phyloP scores from a whole-genome alignment of 305 asterid species.

The Solanum hybrid region DNA sequence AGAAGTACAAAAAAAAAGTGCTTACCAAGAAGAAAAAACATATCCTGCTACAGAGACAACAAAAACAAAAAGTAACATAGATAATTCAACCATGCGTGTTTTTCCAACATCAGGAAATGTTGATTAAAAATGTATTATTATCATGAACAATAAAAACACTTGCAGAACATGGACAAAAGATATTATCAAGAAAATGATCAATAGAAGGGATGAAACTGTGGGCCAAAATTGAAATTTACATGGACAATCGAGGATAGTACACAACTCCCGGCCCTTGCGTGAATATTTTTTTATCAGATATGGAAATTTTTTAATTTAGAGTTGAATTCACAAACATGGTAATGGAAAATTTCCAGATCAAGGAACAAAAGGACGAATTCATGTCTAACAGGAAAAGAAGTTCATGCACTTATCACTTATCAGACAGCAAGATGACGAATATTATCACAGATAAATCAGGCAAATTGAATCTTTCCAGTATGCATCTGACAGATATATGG shows the following conservation, averaged over 20 bases:
- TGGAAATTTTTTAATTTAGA: not conserved
- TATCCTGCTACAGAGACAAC: not conserved
- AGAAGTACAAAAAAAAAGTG: not conserved
- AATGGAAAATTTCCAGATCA: not conserved
- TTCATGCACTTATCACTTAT: not conserved
- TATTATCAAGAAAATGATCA: not conserved
- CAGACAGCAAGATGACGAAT: not conserved
- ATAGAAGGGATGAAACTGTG: not conserved
- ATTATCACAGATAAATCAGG: not conserved
- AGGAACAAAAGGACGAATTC: not conserved
- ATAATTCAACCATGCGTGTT: not conserved
- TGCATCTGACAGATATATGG: not conserved
- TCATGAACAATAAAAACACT: not conserved
- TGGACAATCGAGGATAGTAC: not conserved
- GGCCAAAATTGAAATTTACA: not conserved
- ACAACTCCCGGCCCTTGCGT: not conserved
- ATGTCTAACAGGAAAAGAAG: not conserved
- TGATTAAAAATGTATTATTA: not conserved
- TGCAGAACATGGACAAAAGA: not conserved
- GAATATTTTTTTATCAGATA: not conserved
- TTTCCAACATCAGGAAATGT: not conserved
- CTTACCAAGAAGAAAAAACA: not conserved
- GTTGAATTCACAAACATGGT: not conserved
- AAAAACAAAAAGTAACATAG: not conserved
- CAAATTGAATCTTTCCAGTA: not conserved